These are phyloP conservation scores for Exophiala sideris DNA, from an alignment of 2,329 filamentous ascomycete genomes.

Conservation along the genomic window DNA sequence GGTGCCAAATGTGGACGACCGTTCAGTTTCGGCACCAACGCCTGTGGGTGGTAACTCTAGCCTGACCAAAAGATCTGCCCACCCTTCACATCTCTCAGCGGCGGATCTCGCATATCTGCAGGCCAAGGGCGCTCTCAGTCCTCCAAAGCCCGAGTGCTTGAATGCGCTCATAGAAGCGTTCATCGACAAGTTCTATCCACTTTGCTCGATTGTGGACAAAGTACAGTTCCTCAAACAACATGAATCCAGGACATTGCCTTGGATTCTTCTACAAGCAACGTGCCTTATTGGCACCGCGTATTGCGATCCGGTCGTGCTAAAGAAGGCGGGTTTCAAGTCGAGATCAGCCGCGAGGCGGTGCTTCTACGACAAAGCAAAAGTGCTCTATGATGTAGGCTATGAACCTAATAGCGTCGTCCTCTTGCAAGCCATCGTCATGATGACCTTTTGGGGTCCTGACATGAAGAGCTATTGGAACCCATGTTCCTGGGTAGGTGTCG, in stretches of 20 bases:
- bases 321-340: constrained; percentile 26
- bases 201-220: constrained; percentile 17
- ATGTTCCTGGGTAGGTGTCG: constrained; percentile 29
- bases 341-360: constrained; percentile 28
- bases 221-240: constrained; percentile 4
- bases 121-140: constrained; percentile 10
- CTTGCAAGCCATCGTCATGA: constrained; percentile 29
- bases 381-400: constrained; percentile 31
- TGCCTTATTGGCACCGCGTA: constrained; percentile 28
- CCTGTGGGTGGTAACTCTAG: too few species aligned
- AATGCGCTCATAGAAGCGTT: constrained; percentile 9
- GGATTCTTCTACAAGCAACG: constrained; percentile 28
- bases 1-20: too few species aligned
- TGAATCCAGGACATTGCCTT: constrained; percentile 8
- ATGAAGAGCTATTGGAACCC: constrained; percentile 32
- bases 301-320: constrained; percentile 24
- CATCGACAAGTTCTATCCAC: constrained; percentile 10
- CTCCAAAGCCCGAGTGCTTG: constrained; percentile 4
- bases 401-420: constrained; percentile 29
- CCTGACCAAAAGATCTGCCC: background rate
- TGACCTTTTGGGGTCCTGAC: constrained; percentile 31
- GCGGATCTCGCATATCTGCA: constrained; percentile 13
- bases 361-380: constrained; percentile 31
- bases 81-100: constrained; percentile 11
- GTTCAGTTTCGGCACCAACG: too few species aligned